Percentiles rank a stretch among this genome's conserved stretches.
Conservation (phyloP, 2,329 filamentous ascomycete species). For the Trichophyton equinum region DNA sequence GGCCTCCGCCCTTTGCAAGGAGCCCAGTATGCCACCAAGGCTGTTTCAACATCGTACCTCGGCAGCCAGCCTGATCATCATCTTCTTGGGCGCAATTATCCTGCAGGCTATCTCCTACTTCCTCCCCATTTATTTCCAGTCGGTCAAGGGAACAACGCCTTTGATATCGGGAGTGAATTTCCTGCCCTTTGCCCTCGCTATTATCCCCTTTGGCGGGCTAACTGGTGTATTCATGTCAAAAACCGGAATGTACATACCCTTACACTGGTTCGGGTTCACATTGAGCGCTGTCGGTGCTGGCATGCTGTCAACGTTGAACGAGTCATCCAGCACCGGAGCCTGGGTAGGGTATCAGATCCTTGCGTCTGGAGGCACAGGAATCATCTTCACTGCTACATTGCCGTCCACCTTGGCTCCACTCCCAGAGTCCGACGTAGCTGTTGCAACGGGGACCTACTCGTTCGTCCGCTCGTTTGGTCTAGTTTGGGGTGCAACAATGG, state of each 20-base stretch:
- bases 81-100: constrained; percentile 2
- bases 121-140: constrained; percentile 8
- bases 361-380: constrained; percentile 31
- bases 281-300: constrained; percentile 33
- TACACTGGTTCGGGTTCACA: constrained; percentile 29
- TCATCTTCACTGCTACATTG: constrained; percentile 31
- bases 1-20: background rate
- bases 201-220: constrained; percentile 16
- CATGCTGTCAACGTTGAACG: constrained; percentile 30
- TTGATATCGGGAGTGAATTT: constrained; percentile 5
- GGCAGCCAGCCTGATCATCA: background rate
- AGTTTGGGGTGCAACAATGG: constrained; percentile 23
- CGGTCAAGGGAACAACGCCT: constrained; percentile 5
- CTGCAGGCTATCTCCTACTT: constrained; percentile 5
- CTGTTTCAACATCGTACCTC: constrained; percentile 1
- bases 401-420: constrained; percentile 34
- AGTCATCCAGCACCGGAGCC: constrained; percentile 23
- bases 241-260: constrained; percentile 18
- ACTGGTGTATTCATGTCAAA: constrained; percentile 20
- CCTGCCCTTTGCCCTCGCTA: constrained; percentile 10
- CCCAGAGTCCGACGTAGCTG: constrained; percentile 19
- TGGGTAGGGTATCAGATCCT: constrained; percentile 37
- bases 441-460: constrained; percentile 18
- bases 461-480: constrained; percentile 23
- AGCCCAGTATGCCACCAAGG: constrained; percentile 4